Percentiles rank a stretch among this genome's conserved stretches.
phyloP scores from a whole-genome alignment of 2,329 filamentous ascomycete genomes.

The Endothia cerciana region DNA sequence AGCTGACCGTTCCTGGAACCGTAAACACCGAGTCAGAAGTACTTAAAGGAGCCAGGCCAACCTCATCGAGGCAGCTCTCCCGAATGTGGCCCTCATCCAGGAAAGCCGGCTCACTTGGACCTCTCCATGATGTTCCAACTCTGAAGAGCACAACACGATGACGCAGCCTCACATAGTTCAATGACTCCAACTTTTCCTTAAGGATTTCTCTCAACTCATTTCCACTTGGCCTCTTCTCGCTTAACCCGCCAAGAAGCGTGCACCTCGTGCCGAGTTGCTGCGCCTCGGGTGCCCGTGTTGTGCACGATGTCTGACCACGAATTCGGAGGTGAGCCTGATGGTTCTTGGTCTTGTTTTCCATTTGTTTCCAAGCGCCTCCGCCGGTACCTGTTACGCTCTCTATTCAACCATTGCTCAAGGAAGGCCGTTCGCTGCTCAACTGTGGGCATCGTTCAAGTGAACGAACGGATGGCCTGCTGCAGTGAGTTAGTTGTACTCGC shows the following conservation, averaged over 20 bases:
- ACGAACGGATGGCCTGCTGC: conserved; percentile 7
- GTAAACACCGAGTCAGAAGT: conserved; percentile 28
- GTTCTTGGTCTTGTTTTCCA: background rate
- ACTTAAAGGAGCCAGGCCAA: conserved; percentile 25
- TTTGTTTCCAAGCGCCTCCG: background rate
- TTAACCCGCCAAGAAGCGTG: conserved; percentile 2
- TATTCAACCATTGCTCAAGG: background rate
- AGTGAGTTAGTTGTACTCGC: background rate
- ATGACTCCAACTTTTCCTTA: background rate
- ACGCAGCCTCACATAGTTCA: conserved; percentile 15
- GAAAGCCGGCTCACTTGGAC: conserved; percentile 7
- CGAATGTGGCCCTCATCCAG: conserved; percentile 18
- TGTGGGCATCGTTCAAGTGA: conserved; percentile 6
- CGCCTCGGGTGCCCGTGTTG: conserved; percentile 8
- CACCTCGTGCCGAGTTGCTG: background rate
- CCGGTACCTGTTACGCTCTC: background rate
- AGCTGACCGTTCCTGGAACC: conserved; percentile 16
- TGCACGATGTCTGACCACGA: conserved; percentile 67
- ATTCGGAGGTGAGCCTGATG: conserved; percentile 58
- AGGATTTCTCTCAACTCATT: background rate
- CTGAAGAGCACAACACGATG: conserved; percentile 21
- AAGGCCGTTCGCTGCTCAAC: background rate
- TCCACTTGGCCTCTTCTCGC: background rate
- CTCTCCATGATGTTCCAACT: conserved; percentile 19
- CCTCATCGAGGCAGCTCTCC: conserved; percentile 20